These are phyloP conservation scores for Ascosphaera apis DNA, from an alignment of 2,329 filamentous ascomycete genomes.

Conservation along the genomic window DNA sequence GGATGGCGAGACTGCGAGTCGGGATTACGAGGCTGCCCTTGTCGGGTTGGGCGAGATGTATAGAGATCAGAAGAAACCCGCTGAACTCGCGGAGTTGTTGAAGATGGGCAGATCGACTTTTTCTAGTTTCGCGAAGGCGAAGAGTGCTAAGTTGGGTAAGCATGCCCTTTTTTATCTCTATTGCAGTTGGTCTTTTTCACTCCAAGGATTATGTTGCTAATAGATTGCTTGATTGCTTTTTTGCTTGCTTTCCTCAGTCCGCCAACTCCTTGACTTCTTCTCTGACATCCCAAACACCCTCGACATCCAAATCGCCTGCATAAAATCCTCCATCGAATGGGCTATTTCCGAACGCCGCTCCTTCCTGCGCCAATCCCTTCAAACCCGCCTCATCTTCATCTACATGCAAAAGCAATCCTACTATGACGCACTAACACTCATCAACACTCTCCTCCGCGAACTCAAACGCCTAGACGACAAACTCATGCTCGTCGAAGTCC, in stretches of 20 bases:
- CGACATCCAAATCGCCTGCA: conserved; percentile 84
- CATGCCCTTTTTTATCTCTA: no score
- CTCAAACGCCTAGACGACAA: conserved; percentile 97
- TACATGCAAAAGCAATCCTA: conserved; percentile 97
- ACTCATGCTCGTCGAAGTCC: conserved; percentile 89
- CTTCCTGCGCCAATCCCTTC: conserved; percentile 93
- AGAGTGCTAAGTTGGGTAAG: conserved; percentile 92
- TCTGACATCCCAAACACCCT: conserved; percentile 79
- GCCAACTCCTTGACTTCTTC: conserved; percentile 90
- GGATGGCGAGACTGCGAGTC: conserved; percentile 61
- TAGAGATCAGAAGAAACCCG: conserved; percentile 52
- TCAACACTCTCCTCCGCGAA: conserved; percentile 88
- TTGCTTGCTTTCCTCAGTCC: conserved; percentile 34
- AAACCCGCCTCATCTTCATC: conserved; percentile 78
- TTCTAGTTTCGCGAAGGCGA: conserved; percentile 93
- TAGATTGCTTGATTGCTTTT: no score
- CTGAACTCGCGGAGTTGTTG: conserved; percentile 74
- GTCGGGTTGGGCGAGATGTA: conserved; percentile 82
- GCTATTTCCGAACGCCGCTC: conserved; percentile 80
- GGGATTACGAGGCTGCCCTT: conserved; percentile 78
- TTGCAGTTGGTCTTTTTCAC: no score
- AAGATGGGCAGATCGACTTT: conserved; percentile 76
- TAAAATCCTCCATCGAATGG: conserved; percentile 99
- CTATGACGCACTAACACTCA: conserved; percentile 88
- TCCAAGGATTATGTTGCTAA: no score